These are phyloP conservation scores for Hemisphaericaspora nanyangensis DNA, from an alignment of 805 yeast species.

Conservation along the genomic window DNA sequence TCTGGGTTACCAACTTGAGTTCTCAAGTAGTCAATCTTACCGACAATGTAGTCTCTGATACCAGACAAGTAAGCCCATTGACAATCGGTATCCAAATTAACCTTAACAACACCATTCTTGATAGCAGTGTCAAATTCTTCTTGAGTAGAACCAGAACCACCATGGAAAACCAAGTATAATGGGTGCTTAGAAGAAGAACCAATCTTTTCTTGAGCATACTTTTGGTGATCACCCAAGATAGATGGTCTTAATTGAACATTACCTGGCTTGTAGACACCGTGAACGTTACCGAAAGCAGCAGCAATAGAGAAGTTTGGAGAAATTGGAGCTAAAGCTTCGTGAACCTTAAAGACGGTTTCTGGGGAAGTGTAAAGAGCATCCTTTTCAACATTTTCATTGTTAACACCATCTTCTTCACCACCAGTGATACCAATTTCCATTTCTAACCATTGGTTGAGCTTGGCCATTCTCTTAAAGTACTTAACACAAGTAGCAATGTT, in stretches of 20 bases:
- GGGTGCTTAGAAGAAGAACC: constrained; percentile 59
- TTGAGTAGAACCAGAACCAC: constrained; percentile 98
- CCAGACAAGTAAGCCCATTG: constrained; percentile 97
- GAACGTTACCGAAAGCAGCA: constrained; percentile 99
- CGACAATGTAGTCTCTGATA: constrained; percentile 94
- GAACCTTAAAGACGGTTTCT: constrained; percentile 88
- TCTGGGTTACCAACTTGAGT: constrained; percentile 98
- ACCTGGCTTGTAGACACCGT: constrained; percentile 99
- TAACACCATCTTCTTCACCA: constrained; percentile 99
- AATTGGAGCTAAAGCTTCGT: constrained; percentile 85
- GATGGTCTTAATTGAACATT: constrained; percentile 91
- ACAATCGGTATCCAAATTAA: constrained; percentile 98
- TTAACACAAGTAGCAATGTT: constrained; percentile 92
- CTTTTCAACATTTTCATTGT: constrained; percentile 90
- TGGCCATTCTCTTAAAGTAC: constrained; percentile 92
- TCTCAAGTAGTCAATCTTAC: constrained; percentile 91
- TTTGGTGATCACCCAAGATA: constrained; percentile 94
- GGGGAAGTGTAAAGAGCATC: constrained; percentile 90
- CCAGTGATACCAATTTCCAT: constrained; percentile 99
- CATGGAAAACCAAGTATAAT: constrained; percentile 98
- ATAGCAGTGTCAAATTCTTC: constrained; percentile 90
- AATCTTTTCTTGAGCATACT: constrained; percentile 69
- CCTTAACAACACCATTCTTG: constrained; percentile 94
- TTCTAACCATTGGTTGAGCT: constrained; percentile 96
- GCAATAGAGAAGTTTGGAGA: constrained; percentile 99